Evolutionary conservation across 169 alveolate species (phyloP), one percentile per base, ranked within the genome.

Genomic region (Plasmodium berghei): DNA sequence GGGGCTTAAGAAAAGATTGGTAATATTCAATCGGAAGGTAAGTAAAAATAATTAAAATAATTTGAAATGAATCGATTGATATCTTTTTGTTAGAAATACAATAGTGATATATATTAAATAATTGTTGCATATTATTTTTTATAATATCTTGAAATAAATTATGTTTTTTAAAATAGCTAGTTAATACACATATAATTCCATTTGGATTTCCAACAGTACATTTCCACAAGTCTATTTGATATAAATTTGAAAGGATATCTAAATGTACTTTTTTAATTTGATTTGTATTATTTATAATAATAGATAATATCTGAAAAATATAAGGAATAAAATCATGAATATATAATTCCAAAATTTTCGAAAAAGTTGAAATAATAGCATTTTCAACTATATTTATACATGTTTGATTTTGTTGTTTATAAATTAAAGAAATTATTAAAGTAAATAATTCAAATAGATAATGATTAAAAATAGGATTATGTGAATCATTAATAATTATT

Each of bases 381-480:
- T 92, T 90, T 55, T 94, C 96, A 0, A 94, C 85, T 58, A 85
- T 75, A 14, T 77, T 45, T 22, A 94, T 55, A n/a, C 91, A 49
- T 9, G 20, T 72, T 10, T 4, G 14, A 20, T 66, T 16, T 48
- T 49, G 55, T 5, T 91, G 59, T 63, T 91, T 89, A 59, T 93
- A 85, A 26, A 66, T 91, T 40, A 94, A 77, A 16, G 92, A 89
- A 10, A 92, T 89, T 46, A 92, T 46, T 0, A 92, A 18, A 4
- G 95, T 88, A 20, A 94, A 88, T 10, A 93, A 87, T 89, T 95
- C 97, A 88, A 94, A 95, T 2, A 95, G 70, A 72, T 92, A 94
- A 89, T 95, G 97, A 80, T 95, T 95, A 87, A 92, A 95, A 0
- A 93, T 61, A 0, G 97, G 97, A 75, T 95, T 95, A 20, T 93